Conservation (phyloP, 2,329 filamentous ascomycete species). For the Fusarium sp. region DNA sequence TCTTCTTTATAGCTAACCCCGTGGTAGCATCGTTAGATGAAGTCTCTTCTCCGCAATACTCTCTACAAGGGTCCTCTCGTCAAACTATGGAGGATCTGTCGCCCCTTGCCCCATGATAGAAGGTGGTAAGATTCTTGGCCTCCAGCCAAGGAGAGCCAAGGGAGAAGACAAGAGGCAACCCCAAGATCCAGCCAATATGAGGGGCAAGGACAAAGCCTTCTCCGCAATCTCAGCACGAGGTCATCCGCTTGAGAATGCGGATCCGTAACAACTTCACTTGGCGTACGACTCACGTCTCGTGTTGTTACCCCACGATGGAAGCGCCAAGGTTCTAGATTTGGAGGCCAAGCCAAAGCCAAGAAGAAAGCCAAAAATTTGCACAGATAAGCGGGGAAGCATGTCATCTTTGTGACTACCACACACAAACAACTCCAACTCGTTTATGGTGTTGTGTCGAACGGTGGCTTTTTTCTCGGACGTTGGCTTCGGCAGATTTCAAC, state of each 20-base stretch:
- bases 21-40: not conserved
- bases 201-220: not conserved
- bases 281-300: not conserved
- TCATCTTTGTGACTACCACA: not conserved
- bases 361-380: not conserved
- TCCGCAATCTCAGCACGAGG: not conserved
- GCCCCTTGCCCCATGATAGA: conserved; percentile 15
- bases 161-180: not conserved
- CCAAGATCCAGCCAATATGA: conserved; percentile 1
- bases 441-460: not conserved
- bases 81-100: conserved; percentile 20
- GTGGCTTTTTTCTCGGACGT: not conserved
- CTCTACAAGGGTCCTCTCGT: conserved; percentile 17
- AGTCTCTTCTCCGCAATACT: conserved; percentile 8
- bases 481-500: not conserved
- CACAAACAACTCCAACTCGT: not conserved
- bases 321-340: not conserved
- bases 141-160: conserved; percentile 22
- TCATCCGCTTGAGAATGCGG: not conserved
- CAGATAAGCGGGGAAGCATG: not conserved
- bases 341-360: conserved; percentile 13
- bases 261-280: not conserved
- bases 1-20: conserved; percentile 15
- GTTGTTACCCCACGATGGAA: not conserved
- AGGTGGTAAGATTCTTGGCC: conserved; percentile 31